Evolutionary conservation across 139 green algal genomes (phyloP), one percentile per base, ranked within the genome.

Genomic region (Deuterostichococcus epilithicus): DNA sequence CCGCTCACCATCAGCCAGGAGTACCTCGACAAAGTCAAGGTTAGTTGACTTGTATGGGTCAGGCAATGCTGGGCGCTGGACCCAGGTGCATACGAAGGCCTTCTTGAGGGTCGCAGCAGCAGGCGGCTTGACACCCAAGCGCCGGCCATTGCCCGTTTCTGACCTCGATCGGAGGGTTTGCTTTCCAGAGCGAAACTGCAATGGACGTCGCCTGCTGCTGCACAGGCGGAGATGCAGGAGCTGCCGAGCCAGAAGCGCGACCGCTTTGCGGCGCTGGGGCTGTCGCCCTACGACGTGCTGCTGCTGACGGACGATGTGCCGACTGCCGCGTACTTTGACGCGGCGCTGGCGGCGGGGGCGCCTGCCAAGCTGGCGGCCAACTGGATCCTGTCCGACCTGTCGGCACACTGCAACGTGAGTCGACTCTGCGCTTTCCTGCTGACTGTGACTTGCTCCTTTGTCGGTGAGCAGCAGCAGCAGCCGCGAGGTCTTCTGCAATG

Each of bases 351-450:
- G 32, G 86, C 81, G 22, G 91, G 91, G 0, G 89, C 91, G n/a
- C 70, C 87, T 5, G 47, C 91, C 32, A 98, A 97, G 85, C 82
- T 83, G 30, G 92, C 91, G 22, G 91, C 95, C 44, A 98, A 98
- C 87, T 98, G 94, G 94, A 88, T 98, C 33, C 91, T 95, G 83
- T 93, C 94, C 5, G 95, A 98, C 85, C 82, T 98, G 65, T 93
- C 91, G 82, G 91, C 90, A 2, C 82, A 87, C 69, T 93, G 87
- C 87, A 97, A 97, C 80, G 90, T 81, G 76, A 63, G 52, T 20
- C 10, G 52, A 13, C 5, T 20, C 10, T 28, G 8, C 52, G 52
- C 8, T 23, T 13, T 52, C 8, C 42, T 20, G 28, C 28, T 13
- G 3, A 20, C 3, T 25, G 13, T 63, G 10, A 13, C 28, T 63